Evolutionary conservation across 495 filamentous ascomycete genomes (phyloP).

Genomic region (Podospora sp.): DNA sequence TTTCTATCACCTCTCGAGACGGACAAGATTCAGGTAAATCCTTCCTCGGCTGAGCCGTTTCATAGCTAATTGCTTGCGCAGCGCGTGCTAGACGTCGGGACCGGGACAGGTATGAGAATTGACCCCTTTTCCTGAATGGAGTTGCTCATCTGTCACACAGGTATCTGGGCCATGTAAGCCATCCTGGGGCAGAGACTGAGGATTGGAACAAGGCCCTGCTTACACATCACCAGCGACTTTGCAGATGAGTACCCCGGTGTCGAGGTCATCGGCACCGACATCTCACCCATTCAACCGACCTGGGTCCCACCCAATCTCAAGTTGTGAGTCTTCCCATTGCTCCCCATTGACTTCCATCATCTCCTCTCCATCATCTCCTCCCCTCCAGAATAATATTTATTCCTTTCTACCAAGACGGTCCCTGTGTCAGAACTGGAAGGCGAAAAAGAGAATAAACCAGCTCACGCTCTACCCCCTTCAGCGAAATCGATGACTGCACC

Average conservation of each 20-base stretch:
- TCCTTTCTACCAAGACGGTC: too few species aligned
- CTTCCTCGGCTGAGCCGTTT: neutral
- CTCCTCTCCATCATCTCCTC: too few species aligned
- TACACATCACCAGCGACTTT: constrained; percentile 32
- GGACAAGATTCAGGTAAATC: constrained; percentile 26
- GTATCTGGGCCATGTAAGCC: constrained; percentile 47
- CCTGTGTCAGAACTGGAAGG: too few species aligned
- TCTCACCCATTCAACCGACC: constrained; percentile 59
- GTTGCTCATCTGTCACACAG: neutral
- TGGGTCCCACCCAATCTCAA: constrained; percentile 53
- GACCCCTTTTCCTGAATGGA: too few species aligned
- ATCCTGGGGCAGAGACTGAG: neutral
- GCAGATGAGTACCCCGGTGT: constrained; percentile 54
- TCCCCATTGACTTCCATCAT: too few species aligned
- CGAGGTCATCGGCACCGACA: constrained; percentile 66
- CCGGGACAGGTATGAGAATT: neutral
- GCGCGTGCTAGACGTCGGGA: constrained; percentile 3
- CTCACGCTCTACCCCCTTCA: too few species aligned
- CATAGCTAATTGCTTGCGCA: neutral
- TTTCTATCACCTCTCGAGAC: constrained; percentile 57
- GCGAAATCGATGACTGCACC: constrained; percentile 54
- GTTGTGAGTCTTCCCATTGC: constrained; percentile 31
- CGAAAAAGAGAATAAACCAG: too few species aligned
- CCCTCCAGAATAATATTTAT: too few species aligned
- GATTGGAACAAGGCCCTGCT: neutral